Conservation (phyloP, 2,329 filamentous ascomycete genomes). For the Parastagonospora avenae region DNA sequence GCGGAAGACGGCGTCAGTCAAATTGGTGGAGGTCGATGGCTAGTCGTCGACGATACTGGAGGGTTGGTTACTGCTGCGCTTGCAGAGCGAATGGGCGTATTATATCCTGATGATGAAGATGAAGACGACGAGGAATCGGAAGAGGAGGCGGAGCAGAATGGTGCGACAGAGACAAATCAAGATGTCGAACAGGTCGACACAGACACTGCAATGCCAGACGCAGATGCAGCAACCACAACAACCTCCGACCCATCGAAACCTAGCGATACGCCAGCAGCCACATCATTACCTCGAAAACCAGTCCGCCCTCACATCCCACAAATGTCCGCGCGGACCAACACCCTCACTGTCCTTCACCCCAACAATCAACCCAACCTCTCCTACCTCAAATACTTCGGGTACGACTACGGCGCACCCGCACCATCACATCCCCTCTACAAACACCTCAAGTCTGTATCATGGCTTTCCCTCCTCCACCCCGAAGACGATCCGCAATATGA, state of each 20-base stretch:
- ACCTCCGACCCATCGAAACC: conserved; percentile 2
- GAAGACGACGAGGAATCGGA: conserved; percentile 32
- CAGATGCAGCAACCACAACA: conserved; percentile 8
- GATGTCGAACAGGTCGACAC: conserved; percentile 9
- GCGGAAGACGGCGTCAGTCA: conserved; percentile 41
- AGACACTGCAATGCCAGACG: conserved; percentile 27
- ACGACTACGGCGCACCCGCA: conserved; percentile 68
- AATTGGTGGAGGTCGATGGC: conserved; percentile 67
- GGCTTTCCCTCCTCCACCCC: conserved; percentile 87
- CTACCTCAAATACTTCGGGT: conserved; percentile 87
- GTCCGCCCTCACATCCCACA: conserved; percentile 52
- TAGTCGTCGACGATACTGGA: conserved; percentile 85
- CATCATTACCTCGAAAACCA: conserved; percentile 29
- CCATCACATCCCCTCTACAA: conserved; percentile 77
- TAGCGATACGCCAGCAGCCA: conserved; percentile 19
- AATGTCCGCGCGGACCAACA: conserved; percentile 73
- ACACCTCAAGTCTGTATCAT: conserved; percentile 83
- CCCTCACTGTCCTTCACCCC: conserved; percentile 78
- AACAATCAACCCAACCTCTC: conserved; percentile 88
- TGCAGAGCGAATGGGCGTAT: conserved; percentile 85
- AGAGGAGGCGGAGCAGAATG: conserved; percentile 3
- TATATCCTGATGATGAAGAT: conserved; percentile 58
- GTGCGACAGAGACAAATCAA: conserved; percentile 4
- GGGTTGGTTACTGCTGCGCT: conserved; percentile 81
- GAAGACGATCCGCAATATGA: conserved; percentile 75